Base-by-base conservation (phyloP, 225 moss, liverwort and hornwort genomes). In the Neckera pumila region DNA sequence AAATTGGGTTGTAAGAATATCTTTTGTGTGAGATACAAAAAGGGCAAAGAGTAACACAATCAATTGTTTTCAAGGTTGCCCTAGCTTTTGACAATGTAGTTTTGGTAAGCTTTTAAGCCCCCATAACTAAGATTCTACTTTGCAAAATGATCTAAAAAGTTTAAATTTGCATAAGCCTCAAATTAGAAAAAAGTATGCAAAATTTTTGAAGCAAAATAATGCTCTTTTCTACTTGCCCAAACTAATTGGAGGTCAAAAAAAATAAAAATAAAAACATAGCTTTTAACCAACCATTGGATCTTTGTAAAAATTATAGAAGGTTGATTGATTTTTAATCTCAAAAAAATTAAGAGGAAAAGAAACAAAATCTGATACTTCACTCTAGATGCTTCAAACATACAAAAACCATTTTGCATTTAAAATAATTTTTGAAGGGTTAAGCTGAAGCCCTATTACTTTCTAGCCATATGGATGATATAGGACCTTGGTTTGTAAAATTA, bases 301-400 rank as follows among this genome's bases (percentile, higher is more conserved):
- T 23, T 23, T 38, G 38, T 13, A 69, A 36, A 38, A 69, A 12
- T 11, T 13, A 23, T 12, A 7, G 7, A 69, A 69, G 19, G 4
- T 38, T 12, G 13, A 23, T 23, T 69, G 13, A 7, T 18, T 23
- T 38, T 38, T 1, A 69, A 36, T 38, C 22, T 22, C 21, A 36
- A 67, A n/a, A n/a, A 12, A n/a, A n/a, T 3, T 11, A 3, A n/a
- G 1, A 17, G 5, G 22, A n/a, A n/a, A 21, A 11, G 2, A 15
- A 49, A 14, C 49, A 19, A 5, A 6, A 34, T 34, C 4, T 19
- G 5, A 65, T 10, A 20, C 20, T n/a, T 67, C 11, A n/a, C 6
- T 33, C n/a, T 67, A 1, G 22, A 22, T n/a, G 22, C 12, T 2
- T 2, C 1, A n/a, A n/a, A 12, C 2, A 21, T 1, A 3, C 7